phyloP scores from a whole-genome alignment of 1,139 yeast genomes.

The Magnusiomyces paraingens region DNA sequence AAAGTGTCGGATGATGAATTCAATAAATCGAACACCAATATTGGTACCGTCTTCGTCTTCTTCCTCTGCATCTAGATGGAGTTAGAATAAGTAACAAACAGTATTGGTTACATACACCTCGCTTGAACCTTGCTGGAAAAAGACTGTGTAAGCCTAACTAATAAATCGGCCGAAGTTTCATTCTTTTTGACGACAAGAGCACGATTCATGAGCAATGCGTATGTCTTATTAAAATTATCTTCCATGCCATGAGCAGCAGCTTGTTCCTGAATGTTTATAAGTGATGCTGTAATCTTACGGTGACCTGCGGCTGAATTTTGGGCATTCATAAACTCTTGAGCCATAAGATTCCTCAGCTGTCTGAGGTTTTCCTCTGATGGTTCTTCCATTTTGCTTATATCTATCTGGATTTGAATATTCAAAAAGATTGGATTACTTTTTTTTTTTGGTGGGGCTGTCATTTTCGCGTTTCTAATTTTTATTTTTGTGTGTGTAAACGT shows the following conservation, averaged over 20 bases:
- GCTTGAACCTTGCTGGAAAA: conserved; percentile 49
- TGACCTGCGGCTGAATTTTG: conserved; percentile 72
- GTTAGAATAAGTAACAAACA: background rate
- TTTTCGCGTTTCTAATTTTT: background rate
- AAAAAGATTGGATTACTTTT: too few species aligned
- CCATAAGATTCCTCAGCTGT: conserved; percentile 33
- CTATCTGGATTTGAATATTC: background rate
- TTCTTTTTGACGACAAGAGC: conserved; percentile 63
- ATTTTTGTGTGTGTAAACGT: too few species aligned
- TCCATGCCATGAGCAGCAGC: conserved; percentile 49
- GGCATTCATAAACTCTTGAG: conserved; percentile 74
- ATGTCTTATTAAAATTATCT: conserved; percentile 52
- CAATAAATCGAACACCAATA: conserved; percentile 42
- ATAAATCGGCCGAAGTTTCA: conserved; percentile 68
- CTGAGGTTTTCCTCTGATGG: conserved; percentile 20
- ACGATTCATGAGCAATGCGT: conserved; percentile 56
- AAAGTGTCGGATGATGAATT: conserved; percentile 57
- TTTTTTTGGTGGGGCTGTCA: background rate
- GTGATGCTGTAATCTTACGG: conserved; percentile 59
- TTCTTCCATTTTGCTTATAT: conserved; percentile 14
- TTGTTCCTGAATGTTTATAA: conserved; percentile 52
- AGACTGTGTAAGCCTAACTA: conserved; percentile 65
- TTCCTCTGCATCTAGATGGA: conserved; percentile 23
- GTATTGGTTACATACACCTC: conserved; percentile 26
- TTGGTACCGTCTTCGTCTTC: conserved; percentile 40